A percentile compares a stretch with the other conserved stretches of the same genome.
Evolutionary conservation across 495 filamentous ascomycete genomes (phyloP).

Genomic region (Choiromyces venosus): DNA sequence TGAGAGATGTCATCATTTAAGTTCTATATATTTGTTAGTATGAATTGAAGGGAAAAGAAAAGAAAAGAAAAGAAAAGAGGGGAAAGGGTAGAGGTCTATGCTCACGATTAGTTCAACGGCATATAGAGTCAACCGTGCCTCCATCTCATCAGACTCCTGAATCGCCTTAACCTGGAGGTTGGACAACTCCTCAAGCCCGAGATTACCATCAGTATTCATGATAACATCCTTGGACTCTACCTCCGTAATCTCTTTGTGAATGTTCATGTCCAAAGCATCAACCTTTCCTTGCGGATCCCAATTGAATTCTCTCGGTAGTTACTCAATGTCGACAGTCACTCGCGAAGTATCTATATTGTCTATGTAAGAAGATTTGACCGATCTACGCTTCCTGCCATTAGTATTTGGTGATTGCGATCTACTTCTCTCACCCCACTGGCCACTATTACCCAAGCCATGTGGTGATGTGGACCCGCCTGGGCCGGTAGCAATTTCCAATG

Average conservation of each 20-base stretch:
- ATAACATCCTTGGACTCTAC: constrained; percentile 92
- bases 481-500: constrained; percentile 20
- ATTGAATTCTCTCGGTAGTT: constrained; percentile 77
- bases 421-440: constrained; percentile 21
- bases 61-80: too few relatives aligned
- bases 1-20: constrained; percentile 91
- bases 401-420: constrained; percentile 43
- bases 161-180: constrained; percentile 79
- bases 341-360: constrained; percentile 38
- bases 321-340: constrained; percentile 59
- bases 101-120: constrained; percentile 86
- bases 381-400: constrained; percentile 57
- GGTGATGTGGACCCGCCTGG: constrained; percentile 15
- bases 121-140: constrained; percentile 87
- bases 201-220: constrained; percentile 79
- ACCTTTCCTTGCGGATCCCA: constrained; percentile 79
- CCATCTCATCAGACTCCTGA: constrained; percentile 88
- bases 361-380: constrained; percentile 57
- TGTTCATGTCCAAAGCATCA: constrained; percentile 72
- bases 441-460: constrained; percentile 21
- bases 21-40: constrained; percentile 58
- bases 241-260: constrained; percentile 79
- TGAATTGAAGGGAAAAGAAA: too few relatives aligned
- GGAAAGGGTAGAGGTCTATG: too few relatives aligned
- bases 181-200: constrained; percentile 74